Evolutionary conservation across 1,284 basidiomycete genomes (phyloP).

Genomic region (Pyrrhoderma lamaoense): DNA sequence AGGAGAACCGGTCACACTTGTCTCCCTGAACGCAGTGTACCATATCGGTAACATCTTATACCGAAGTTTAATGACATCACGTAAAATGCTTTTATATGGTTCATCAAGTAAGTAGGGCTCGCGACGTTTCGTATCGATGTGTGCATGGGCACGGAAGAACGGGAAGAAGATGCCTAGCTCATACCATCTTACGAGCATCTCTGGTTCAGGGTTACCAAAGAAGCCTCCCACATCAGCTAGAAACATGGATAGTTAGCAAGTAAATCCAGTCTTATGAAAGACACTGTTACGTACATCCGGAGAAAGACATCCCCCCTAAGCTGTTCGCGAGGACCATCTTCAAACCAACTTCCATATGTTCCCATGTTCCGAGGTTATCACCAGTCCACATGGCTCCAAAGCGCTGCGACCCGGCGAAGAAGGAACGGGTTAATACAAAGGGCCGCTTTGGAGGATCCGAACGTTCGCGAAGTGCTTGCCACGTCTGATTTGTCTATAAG

Average conservation of each 20-base stretch:
- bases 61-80: slow-evolving; percentile 75
- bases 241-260: slow-evolving; percentile 8
- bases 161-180: slow-evolving; percentile 92
- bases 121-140: slow-evolving; percentile 95
- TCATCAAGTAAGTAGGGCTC: slow-evolving; percentile 93
- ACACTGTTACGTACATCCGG: slow-evolving; percentile 76
- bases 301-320: slow-evolving; percentile 91
- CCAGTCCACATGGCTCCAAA: slow-evolving; percentile 99
- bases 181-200: slow-evolving; percentile 97
- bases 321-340: slow-evolving; percentile 91
- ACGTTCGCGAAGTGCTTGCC: slow-evolving; percentile 74
- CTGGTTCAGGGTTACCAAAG: slow-evolving; percentile 92
- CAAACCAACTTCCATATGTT: slow-evolving; percentile 89
- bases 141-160: slow-evolving; percentile 98
- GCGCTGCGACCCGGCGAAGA: slow-evolving; percentile 93
- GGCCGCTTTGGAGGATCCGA: slow-evolving; percentile 74
- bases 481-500: slow-evolving; percentile 74
- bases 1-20: slow-evolving; percentile 72
- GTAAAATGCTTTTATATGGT: slow-evolving; percentile 77
- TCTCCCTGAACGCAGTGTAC: slow-evolving; percentile 95
- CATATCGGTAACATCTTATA: slow-evolving; percentile 89
- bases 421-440: slow-evolving; percentile 92
- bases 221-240: slow-evolving; percentile 95
- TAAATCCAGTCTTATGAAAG: no score
- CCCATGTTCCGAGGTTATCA: slow-evolving; percentile 97